Conservation (phyloP, 345 rosid species). For the Eucalyptus marginata region DNA sequence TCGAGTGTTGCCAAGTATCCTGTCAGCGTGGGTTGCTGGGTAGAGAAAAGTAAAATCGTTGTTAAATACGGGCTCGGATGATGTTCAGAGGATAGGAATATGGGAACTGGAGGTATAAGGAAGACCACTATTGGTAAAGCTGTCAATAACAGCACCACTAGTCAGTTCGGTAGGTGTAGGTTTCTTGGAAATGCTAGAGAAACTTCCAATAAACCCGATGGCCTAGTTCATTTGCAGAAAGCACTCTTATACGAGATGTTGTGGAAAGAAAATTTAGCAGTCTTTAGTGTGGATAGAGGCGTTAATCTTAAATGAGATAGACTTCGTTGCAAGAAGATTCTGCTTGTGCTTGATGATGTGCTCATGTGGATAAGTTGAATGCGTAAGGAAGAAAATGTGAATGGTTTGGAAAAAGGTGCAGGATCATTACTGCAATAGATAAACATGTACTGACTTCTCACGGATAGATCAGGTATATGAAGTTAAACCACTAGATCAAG, state of each 20-base stretch:
- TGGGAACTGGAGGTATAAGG: not conserved
- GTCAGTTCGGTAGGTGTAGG: constrained; percentile 9
- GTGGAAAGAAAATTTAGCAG: not conserved
- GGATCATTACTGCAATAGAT: no score
- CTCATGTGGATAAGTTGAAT: no score
- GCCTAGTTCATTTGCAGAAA: not conserved
- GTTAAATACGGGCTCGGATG: not conserved
- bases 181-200: constrained; percentile 25
- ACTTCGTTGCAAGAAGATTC: not conserved
- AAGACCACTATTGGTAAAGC: constrained; percentile 17
- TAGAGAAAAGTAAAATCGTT: not conserved
- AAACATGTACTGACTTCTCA: no score
- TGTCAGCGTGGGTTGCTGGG: not conserved
- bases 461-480: no score
- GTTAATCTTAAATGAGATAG: not conserved
- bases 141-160: not conserved
- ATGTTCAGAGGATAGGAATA: not conserved
- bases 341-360: not conserved
- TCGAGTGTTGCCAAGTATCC: not conserved
- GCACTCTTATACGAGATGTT: not conserved
- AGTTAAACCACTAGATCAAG: no score
- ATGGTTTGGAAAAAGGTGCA: no score
- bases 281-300: not conserved
- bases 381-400: no score
- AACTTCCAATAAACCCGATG: not conserved